Percentiles rank a stretch among this genome's conserved stretches.
Conservation (phyloP, 2,329 filamentous ascomycete species). For the Macrophomina tecta region DNA sequence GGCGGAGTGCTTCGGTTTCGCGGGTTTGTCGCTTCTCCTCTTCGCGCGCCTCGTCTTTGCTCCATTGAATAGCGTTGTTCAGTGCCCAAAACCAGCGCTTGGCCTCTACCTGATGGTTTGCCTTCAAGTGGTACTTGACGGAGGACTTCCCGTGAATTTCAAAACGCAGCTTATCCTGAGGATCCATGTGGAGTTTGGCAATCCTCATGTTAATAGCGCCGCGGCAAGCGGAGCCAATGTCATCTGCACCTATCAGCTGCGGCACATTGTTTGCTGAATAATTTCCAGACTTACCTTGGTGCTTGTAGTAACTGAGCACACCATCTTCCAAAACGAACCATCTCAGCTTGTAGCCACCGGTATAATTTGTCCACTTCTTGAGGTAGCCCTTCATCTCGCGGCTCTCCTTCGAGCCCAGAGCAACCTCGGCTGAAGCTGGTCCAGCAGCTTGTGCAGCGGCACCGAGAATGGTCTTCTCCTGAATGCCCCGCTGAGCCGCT, state of each 20-base stretch:
- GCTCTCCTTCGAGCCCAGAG: slow-evolving; percentile 78
- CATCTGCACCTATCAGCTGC: slow-evolving; percentile 60
- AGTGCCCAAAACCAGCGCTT: slow-evolving; percentile 99
- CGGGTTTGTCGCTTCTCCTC: slow-evolving; percentile 78
- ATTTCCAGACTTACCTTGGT: slow-evolving; percentile 65
- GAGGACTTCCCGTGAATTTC: slow-evolving; percentile 98
- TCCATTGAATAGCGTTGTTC: slow-evolving; percentile 98
- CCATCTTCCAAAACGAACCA: slow-evolving; percentile 99
- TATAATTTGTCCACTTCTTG: slow-evolving; percentile 99
- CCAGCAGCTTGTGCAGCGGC: slow-evolving; percentile 65
- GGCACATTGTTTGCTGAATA: neutral
- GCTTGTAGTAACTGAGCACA: slow-evolving; percentile 97
- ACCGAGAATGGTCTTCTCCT: slow-evolving; percentile 94
- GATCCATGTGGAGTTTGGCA: slow-evolving; percentile 90
- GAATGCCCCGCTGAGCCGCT: slow-evolving; percentile 90
- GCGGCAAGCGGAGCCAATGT: slow-evolving; percentile 92
- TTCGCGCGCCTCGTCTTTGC: slow-evolving; percentile 94
- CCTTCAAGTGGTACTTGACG: slow-evolving; percentile 97
- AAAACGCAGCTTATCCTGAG: slow-evolving; percentile 96
- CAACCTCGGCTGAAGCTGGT: slow-evolving; percentile 62
- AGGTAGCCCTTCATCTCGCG: slow-evolving; percentile 98
- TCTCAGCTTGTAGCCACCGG: slow-evolving; percentile 91
- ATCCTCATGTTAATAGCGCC: slow-evolving; percentile 99
- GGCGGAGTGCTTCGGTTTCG: slow-evolving; percentile 75
- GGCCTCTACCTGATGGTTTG: slow-evolving; percentile 96